Evolutionary conservation across 805 yeast species (phyloP), one percentile per base, ranked within the genome.

Genomic region (Candida sakaeoensis): DNA sequence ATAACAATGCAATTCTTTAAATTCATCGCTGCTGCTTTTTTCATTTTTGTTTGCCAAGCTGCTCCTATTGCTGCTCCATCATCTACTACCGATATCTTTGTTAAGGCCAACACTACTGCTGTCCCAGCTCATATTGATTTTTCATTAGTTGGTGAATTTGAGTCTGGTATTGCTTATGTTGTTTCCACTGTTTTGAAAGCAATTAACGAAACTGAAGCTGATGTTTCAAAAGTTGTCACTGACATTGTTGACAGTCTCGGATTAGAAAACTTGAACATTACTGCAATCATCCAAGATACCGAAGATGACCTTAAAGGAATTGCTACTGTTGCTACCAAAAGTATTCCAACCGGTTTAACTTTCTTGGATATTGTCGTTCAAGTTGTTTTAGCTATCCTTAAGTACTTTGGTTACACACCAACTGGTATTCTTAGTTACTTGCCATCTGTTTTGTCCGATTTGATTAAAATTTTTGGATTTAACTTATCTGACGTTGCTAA

Each of bases 371-470:
- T 26, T 13, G 15, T 26, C n/a, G 29, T 26, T 9, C 15, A 26
- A 26, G 9, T 5, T 26, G 29, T 26, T 26, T 26, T 26, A 26
- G 6, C 14, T 26, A 13, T 26, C n/a, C 29, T 26, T 13, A 26
- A 26, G n/a, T 26, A 26, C 29, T 26, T 26, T 26, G 29, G 29
- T 26, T 26, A 26, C 29, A 26, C 29, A 6, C 29, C 29, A 26
- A 26, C 29, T 26, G 29, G 29, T 12, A 26, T 26, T 14, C 5
- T 26, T 13, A 14, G 29, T 26, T 26, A 10, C 29, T 6, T 26
- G 5, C 29, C 29, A 26, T 10, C 29, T 26, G n/a, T 26, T 14
- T 13, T 26, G 6, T 10, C 8, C 29, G 29, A 26, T 26, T 26
- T 26, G 9, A 26, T 26, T 26, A 26, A 26, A 26, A 9, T 26